Evolutionary conservation across 352 stramenopile genomes (phyloP).

Genomic region (Pythium vanterpoolii): DNA sequence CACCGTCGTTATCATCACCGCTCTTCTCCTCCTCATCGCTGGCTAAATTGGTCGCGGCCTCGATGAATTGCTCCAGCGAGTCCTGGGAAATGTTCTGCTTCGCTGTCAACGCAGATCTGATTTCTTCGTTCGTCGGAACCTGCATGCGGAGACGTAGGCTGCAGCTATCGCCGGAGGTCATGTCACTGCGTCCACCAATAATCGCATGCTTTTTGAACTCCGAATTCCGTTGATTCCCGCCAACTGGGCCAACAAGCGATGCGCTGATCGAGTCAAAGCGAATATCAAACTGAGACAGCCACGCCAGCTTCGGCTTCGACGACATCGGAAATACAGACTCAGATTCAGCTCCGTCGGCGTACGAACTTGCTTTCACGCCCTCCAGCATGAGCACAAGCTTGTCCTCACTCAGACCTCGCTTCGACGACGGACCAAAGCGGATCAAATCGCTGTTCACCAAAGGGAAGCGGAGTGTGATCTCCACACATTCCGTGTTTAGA

Average conservation of each 20-base stretch:
- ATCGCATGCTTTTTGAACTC: conserved; percentile 39
- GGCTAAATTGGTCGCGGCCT: conserved; percentile 17
- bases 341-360: conserved; percentile 8
- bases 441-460: conserved; percentile 84
- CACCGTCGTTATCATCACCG: conserved; percentile 80
- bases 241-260: conserved; percentile 44
- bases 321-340: neutral
- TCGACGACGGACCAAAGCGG: conserved; percentile 74
- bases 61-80: conserved; percentile 45
- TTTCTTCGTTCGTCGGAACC: conserved; percentile 22
- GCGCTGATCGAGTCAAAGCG: conserved; percentile 52
- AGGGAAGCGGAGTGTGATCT: conserved; percentile 74
- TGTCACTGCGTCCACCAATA: conserved; percentile 11
- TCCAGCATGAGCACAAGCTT: conserved; percentile 69
- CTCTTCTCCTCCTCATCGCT: conserved; percentile 40
- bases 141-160: conserved; percentile 22
- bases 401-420: conserved; percentile 80
- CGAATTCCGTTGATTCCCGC: conserved; percentile 49
- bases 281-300: conserved; percentile 65
- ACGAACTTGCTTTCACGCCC: conserved; percentile 47
- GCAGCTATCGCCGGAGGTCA: conserved; percentile 25
- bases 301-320: conserved; percentile 35
- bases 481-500: conserved; percentile 65
- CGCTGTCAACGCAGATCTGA: conserved; percentile 17
- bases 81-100: conserved; percentile 77